Base-by-base conservation (phyloP, 495 filamentous ascomycete genomes). In the Xylaria scruposa region DNA sequence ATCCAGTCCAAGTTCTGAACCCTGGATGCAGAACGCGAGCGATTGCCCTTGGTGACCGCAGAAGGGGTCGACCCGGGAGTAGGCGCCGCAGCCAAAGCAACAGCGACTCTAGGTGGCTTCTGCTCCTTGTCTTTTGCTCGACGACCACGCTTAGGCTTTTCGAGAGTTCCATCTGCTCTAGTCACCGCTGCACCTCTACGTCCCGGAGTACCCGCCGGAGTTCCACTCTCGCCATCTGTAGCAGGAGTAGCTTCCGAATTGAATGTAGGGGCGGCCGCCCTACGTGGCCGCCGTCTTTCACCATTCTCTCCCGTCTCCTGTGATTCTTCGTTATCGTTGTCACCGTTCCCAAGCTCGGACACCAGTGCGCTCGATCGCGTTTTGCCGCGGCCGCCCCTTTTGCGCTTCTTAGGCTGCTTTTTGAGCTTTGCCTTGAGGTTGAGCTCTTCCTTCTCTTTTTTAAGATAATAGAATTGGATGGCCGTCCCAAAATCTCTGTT, bases 381-480 rank as follows among this genome's bases (percentile, higher is more conserved):
- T 62, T 92, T 90, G 24, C 81, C 83, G 47, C 85, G 84, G 54
- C 78, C 81, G 33, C 85, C 84, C 75, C 83, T 88, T 69, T 86
- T 89, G 47, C 90, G 85, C 68, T 88, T 89, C 62, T 88, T 91
- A 36, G 89, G 90, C 81, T 90, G 89, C 70, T 90, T 91, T 81
- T 89, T 95, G 36, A 93, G 83, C 78, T 92, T 93, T 46, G 93
- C 91, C 81, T 97, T 97, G 76, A 97, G 95, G 70, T 93, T 94
- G 31, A 90, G 89, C 70, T 90, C 88, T 76, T 92, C 90, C 81
- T 99, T 99, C 81, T 93, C 91, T 80, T 97, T 97, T 68, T 92
- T 97, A 72, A 94, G 88, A 80, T 99, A 99, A 79, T 99, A 98
- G 79, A 98, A 97, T 73, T 94, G 86, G 73, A 99, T 98, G 78